Evolutionary conservation across 2,329 filamentous ascomycete species (phyloP).

Genomic region (Claviceps lovelessii): DNA sequence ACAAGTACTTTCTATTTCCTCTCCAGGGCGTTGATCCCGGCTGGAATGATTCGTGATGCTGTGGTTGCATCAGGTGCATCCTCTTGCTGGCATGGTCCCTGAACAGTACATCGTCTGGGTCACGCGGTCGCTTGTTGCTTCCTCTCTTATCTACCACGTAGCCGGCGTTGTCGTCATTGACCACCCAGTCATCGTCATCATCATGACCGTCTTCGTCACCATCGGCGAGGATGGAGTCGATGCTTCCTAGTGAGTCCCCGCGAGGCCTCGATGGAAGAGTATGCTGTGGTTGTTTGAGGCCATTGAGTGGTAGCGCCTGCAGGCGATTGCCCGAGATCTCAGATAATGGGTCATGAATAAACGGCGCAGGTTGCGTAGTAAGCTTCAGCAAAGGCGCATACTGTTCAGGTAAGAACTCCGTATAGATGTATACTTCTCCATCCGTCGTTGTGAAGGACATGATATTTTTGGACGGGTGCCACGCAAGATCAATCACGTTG

Average conservation of each 20-base stretch:
- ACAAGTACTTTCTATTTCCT: slow-evolving; percentile 84
- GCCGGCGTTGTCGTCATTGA: slow-evolving; percentile 88
- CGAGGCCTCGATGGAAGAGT: slow-evolving; percentile 34
- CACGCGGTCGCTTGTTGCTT: slow-evolving; percentile 38
- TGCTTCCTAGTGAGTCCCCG: slow-evolving; percentile 54
- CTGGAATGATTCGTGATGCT: slow-evolving; percentile 75
- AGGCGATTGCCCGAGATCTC: slow-evolving; percentile 55
- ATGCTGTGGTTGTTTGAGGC: slow-evolving; percentile 34
- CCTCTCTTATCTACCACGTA: slow-evolving; percentile 47
- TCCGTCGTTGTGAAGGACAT: slow-evolving; percentile 85
- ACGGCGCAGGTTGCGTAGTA: slow-evolving; percentile 59
- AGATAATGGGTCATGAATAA: slow-evolving; percentile 65
- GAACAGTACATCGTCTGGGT: slow-evolving; percentile 34
- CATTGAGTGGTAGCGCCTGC: slow-evolving; percentile 32
- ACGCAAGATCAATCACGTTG: slow-evolving; percentile 72
- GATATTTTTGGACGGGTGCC: slow-evolving; percentile 83
- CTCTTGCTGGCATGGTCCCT: slow-evolving; percentile 34
- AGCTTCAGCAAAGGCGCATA: slow-evolving; percentile 42
- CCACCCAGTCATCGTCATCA: slow-evolving; percentile 67
- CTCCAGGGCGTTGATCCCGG: slow-evolving; percentile 92
- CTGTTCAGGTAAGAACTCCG: slow-evolving; percentile 49
- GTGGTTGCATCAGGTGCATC: slow-evolving; percentile 38
- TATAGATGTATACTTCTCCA: slow-evolving; percentile 84
- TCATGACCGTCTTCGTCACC: slow-evolving; percentile 37
- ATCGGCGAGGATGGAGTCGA: slow-evolving; percentile 68